These are phyloP conservation scores for Beta lomatogona DNA, from an alignment of 179 eudicot species.

Conservation along the genomic window DNA sequence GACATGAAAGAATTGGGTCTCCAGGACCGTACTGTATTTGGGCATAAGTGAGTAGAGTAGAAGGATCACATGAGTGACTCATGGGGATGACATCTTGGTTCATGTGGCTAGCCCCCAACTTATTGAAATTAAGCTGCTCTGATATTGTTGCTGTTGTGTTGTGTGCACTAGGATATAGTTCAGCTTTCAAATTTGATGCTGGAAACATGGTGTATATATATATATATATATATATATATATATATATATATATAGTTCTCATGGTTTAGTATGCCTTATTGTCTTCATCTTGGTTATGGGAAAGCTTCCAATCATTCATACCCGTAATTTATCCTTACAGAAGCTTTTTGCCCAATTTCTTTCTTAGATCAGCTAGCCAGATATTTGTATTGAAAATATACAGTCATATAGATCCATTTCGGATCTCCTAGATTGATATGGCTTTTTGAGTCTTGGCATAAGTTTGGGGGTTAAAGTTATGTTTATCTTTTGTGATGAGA, in stretches of 20 bases:
- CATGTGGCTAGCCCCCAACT: not conserved
- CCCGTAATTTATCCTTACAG: not conserved
- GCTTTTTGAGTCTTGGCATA: not conserved
- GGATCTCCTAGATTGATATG: not conserved
- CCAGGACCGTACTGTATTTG: not conserved
- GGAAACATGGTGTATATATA: not conserved
- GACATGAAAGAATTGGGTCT: not conserved
- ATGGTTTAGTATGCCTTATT: not conserved
- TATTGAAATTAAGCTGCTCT: not conserved
- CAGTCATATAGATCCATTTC: not conserved
- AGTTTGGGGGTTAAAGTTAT: not conserved
- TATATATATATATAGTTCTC: not conserved
- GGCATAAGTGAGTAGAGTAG: not conserved
- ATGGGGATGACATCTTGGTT: not conserved
- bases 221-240: not conserved
- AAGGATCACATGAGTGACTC: not conserved
- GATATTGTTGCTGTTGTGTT: not conserved
- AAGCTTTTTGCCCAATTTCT: not conserved
- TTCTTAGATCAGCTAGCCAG: not conserved
- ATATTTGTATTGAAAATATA: not conserved
- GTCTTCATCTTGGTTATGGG: not conserved
- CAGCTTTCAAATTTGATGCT: not conserved
- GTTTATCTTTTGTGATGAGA: not conserved
- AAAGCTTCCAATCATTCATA: not conserved
- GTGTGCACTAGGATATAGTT: not conserved